phyloP scores from a whole-genome alignment of 78 protist genomes.

The Chrysochromulina parva region DNA sequence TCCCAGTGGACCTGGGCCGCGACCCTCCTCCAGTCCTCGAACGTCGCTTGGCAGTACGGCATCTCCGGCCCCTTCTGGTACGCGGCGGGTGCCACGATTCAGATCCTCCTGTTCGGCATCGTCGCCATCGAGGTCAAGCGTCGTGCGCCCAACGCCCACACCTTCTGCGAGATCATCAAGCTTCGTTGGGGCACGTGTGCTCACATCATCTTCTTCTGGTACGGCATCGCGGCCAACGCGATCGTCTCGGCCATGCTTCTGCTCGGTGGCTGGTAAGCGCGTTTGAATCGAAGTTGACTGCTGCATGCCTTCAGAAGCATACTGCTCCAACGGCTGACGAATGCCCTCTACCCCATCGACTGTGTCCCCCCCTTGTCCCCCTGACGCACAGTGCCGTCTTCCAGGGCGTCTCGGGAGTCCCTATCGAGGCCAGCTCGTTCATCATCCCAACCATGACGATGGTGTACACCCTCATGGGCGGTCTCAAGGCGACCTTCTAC shows the following conservation, averaged over 20 bases:
- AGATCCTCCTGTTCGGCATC: slow-evolving; percentile 47
- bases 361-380: too few species aligned
- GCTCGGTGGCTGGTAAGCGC: slow-evolving; percentile 18
- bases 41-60: slow-evolving; percentile 39
- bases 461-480: slow-evolving; percentile 21
- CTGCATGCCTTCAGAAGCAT: too few species aligned
- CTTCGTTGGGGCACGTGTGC: slow-evolving; percentile 22
- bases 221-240: slow-evolving; percentile 1
- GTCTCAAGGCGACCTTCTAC: slow-evolving; percentile 32
- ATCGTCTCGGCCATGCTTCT: slow-evolving; percentile 45
- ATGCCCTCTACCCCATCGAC: too few species aligned
- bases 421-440: neutral
- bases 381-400: neutral
- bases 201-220: slow-evolving; percentile 27
- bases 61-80: slow-evolving; percentile 61
- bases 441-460: slow-evolving; percentile 12
- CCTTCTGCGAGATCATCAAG: slow-evolving; percentile 23
- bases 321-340: too few species aligned
- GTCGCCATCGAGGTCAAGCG: slow-evolving; percentile 32
- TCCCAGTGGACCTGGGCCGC: too few species aligned
- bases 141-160: slow-evolving; percentile 28
- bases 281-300: too few species aligned
- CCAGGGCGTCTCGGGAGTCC: neutral
- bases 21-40: slow-evolving; percentile 47
- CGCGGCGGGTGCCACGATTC: slow-evolving; percentile 48